phyloP scores from a whole-genome alignment of 768 basidiomycete genomes.

The Collybia mongolica region DNA sequence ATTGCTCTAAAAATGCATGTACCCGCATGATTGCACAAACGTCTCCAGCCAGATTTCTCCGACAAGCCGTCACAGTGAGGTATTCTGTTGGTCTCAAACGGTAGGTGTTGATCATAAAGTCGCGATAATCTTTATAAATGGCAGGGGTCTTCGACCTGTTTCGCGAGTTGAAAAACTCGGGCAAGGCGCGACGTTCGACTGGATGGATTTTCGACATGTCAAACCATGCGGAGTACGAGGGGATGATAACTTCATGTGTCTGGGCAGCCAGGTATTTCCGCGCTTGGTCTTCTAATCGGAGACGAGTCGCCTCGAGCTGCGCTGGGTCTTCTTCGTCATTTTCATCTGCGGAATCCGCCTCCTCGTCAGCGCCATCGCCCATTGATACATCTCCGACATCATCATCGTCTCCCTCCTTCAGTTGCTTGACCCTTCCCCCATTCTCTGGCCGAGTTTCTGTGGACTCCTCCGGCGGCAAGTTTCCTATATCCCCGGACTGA shows the following conservation, averaged over 20 bases:
- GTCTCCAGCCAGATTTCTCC: slow-evolving; percentile 95
- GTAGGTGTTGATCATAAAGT: slow-evolving; percentile 99
- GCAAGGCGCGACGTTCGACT: slow-evolving; percentile 88
- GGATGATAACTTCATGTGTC: slow-evolving; percentile 95
- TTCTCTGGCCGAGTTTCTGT: slow-evolving; percentile 38
- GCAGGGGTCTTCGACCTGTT: slow-evolving; percentile 95
- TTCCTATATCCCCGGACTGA: slow-evolving; percentile 74
- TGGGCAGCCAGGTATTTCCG: slow-evolving; percentile 95
- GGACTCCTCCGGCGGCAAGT: slow-evolving; percentile 51
- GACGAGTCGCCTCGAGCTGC: slow-evolving; percentile 76
- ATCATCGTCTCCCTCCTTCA: slow-evolving; percentile 61
- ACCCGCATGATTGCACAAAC: slow-evolving; percentile 99
- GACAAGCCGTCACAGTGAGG: slow-evolving; percentile 94
- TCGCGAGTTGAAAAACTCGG: slow-evolving; percentile 97
- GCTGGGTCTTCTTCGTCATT: slow-evolving; percentile 86
- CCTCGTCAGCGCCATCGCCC: slow-evolving; percentile 77
- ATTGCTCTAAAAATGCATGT: slow-evolving; percentile 97
- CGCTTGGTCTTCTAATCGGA: slow-evolving; percentile 81
- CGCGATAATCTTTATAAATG: slow-evolving; percentile 98
- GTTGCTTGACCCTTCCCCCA: slow-evolving; percentile 39
- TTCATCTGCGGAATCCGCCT: slow-evolving; percentile 75
- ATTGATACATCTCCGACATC: slow-evolving; percentile 78
- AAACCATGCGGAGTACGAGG: slow-evolving; percentile 98
- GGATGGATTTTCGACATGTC: slow-evolving; percentile 92
- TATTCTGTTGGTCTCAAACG: slow-evolving; percentile 92